A percentile compares a stretch with the other conserved stretches of the same genome.
phyloP scores from a whole-genome alignment of 306 rosid genomes.

The Notholithocarpus densiflorus region DNA sequence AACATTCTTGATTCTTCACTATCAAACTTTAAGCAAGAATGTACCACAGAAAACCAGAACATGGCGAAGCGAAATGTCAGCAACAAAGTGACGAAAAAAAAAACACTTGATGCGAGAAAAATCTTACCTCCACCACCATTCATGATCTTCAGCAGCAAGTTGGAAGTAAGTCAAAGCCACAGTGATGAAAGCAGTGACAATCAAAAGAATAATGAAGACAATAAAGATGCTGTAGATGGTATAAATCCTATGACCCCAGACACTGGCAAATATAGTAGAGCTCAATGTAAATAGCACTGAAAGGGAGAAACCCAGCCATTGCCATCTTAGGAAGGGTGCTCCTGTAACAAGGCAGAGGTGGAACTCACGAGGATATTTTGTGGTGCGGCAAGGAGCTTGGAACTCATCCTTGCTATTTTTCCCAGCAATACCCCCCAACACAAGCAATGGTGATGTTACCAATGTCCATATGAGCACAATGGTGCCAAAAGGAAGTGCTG shows the following conservation, averaged over 20 bases:
- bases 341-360: constrained; percentile 89
- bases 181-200: constrained; percentile 96
- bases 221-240: constrained; percentile 96
- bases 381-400: constrained; percentile 93
- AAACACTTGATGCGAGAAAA: constrained; percentile 4
- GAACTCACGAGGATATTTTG: constrained; percentile 94
- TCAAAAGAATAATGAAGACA: constrained; percentile 87
- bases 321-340: constrained; percentile 95
- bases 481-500: constrained; percentile 97
- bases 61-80: background rate
- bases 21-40: background rate
- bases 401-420: constrained; percentile 88
- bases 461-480: constrained; percentile 89
- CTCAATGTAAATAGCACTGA: constrained; percentile 97
- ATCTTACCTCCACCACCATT: constrained; percentile 99
- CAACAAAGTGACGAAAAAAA: background rate
- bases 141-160: constrained; percentile 99
- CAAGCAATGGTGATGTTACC: constrained; percentile 92
- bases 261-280: constrained; percentile 96
- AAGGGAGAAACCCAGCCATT: constrained; percentile 98
- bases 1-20: background rate
- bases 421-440: constrained; percentile 96
- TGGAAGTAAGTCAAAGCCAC: constrained; percentile 98
- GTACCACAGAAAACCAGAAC: background rate
- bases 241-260: constrained; percentile 98